Percentiles rank a stretch among this genome's conserved stretches.
Evolutionary conservation across 176 grass and related monocot genomes (phyloP).

Genomic region (Aegilops longissima): DNA sequence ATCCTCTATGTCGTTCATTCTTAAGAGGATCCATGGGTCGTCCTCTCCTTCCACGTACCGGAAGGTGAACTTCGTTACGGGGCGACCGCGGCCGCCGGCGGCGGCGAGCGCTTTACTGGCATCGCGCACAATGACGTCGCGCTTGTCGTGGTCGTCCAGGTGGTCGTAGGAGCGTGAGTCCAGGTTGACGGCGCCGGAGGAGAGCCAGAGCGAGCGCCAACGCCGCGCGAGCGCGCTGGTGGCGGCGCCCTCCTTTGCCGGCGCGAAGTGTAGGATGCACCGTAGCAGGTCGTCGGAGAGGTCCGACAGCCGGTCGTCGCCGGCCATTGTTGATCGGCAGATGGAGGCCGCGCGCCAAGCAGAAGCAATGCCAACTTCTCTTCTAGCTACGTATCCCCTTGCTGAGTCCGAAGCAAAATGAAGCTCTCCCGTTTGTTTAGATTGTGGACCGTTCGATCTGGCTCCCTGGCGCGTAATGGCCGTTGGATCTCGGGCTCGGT

Average conservation of each 20-base stretch:
- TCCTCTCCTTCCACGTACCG: not conserved
- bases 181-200: not conserved
- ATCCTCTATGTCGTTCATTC: not conserved
- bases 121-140: not conserved
- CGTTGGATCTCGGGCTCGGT: no score
- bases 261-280: not conserved
- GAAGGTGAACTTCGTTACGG: not conserved
- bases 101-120: not conserved
- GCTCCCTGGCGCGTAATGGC: no score
- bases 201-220: not conserved
- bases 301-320: not conserved
- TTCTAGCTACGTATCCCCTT: no score
- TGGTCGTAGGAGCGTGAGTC: not conserved
- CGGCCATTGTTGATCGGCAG: not conserved
- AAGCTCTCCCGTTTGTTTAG: no score
- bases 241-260: not conserved
- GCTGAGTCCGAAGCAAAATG: no score
- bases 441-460: no score
- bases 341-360: not conserved
- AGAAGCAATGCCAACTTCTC: no score
- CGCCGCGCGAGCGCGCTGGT: not conserved
- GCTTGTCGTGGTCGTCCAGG: not conserved
- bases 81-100: not conserved
- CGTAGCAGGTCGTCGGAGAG: not conserved
- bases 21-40: not conserved